Conservation (phyloP, 129 eudicot species). For the Smallanthus sonchifolius region DNA sequence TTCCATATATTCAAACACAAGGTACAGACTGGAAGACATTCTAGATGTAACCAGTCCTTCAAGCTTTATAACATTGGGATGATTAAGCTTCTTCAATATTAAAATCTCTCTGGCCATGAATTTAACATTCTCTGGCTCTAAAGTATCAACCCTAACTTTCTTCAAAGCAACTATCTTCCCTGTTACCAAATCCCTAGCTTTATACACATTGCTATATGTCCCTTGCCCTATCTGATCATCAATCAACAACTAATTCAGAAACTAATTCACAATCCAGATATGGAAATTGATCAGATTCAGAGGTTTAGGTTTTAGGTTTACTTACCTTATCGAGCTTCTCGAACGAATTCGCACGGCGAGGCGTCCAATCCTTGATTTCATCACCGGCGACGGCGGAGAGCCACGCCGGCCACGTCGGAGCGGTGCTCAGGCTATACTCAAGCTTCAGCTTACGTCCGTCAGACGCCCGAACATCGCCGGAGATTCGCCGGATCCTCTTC, state of each 20-base stretch:
- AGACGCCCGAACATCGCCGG: conserved; percentile 16
- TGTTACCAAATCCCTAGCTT: conserved; percentile 82
- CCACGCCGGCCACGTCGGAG: conserved; percentile 81
- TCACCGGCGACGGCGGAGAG: conserved; percentile 64
- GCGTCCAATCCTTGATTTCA: conserved; percentile 69
- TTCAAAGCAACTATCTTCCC: conserved; percentile 90
- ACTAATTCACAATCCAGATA: neutral
- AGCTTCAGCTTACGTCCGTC: conserved; percentile 30
- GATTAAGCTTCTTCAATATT: conserved; percentile 63
- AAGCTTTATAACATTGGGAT: conserved; percentile 88
- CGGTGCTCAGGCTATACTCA: conserved; percentile 35
- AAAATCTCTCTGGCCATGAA: conserved; percentile 93
- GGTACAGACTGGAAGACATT: conserved; percentile 79
- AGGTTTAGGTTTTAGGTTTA: neutral
- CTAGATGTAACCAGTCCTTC: conserved; percentile 88
- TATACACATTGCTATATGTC: conserved; percentile 90
- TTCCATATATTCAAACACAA: conserved; percentile 86
- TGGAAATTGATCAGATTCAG: neutral
- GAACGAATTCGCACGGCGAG: conserved; percentile 74
- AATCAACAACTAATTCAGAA: conserved; percentile 18
- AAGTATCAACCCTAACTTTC: conserved; percentile 83
- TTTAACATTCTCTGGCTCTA: conserved; percentile 79
- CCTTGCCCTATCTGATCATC: conserved; percentile 85
- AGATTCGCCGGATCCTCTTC: conserved; percentile 17
- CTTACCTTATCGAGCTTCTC: conserved; percentile 80